These are phyloP conservation scores for Suillus paluster DNA, from an alignment of 768 basidiomycete genomes.

Conservation along the genomic window DNA sequence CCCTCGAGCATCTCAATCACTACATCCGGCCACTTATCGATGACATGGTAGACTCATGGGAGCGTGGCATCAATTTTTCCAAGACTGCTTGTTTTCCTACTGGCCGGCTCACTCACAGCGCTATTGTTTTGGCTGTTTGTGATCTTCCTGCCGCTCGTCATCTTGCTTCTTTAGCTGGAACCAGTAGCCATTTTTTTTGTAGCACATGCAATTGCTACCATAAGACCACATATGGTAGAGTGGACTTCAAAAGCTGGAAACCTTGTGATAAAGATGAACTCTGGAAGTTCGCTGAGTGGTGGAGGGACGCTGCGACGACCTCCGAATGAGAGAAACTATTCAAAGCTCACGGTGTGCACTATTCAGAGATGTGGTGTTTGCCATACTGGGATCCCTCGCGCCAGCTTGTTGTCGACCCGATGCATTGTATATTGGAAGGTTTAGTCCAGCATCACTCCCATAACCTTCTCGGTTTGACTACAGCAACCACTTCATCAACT, in stretches of 20 bases:
- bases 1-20: slow-evolving; percentile 25
- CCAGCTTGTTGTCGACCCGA: slow-evolving; percentile 26
- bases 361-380: slow-evolving; percentile 24
- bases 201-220: slow-evolving; percentile 29
- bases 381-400: slow-evolving; percentile 31
- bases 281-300: slow-evolving; percentile 15
- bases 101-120: slow-evolving; percentile 16
- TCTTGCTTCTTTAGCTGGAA: slow-evolving; percentile 28
- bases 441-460: slow-evolving; percentile 9
- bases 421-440: slow-evolving; percentile 31
- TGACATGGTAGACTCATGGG: too few relatives aligned
- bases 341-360: slow-evolving; percentile 23
- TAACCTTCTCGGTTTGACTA: slow-evolving; percentile 12
- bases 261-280: slow-evolving; percentile 12
- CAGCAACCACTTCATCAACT: not conserved
- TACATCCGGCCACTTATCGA: slow-evolving; percentile 17
- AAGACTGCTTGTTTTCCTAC: slow-evolving; percentile 13
- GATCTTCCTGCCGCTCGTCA: slow-evolving; percentile 32
- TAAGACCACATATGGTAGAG: slow-evolving; percentile 6
- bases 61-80: slow-evolving; percentile 19
- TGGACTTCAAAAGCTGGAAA: slow-evolving; percentile 24
- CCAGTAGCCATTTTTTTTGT: slow-evolving; percentile 30
- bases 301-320: slow-evolving; percentile 11
- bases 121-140: slow-evolving; percentile 32
- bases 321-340: slow-evolving; percentile 13